phyloP scores from a whole-genome alignment of 2,329 filamentous ascomycete genomes.

The Apiospora arundinis region DNA sequence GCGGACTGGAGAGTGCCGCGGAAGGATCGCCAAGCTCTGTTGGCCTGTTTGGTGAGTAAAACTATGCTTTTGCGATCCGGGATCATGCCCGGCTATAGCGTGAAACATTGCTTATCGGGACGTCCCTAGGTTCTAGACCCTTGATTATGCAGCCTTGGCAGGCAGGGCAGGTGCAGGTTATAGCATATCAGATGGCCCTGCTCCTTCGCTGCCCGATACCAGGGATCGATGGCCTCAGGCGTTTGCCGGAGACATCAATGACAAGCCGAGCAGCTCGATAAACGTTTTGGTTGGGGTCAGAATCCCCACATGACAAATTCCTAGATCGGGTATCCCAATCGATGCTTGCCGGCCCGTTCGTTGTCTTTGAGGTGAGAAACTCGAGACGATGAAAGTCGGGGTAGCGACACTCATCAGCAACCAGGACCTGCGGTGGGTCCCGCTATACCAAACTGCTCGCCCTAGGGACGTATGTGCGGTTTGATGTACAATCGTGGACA shows the following conservation, averaged over 20 bases:
- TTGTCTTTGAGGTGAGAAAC: not conserved
- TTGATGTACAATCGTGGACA: not conserved
- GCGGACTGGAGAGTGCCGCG: not conserved
- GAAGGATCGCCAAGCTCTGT: not conserved
- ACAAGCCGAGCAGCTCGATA: not conserved
- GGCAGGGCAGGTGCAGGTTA: not conserved
- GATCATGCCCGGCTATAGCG: not conserved
- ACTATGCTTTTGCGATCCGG: not conserved
- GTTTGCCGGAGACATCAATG: not conserved
- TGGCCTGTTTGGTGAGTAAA: constrained; percentile 7
- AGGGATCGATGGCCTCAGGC: not conserved
- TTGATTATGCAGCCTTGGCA: constrained; percentile 6
- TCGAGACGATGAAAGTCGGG: constrained; percentile 4
- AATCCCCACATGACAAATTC: not conserved
- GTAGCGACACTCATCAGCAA: not conserved
- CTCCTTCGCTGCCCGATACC: not conserved
- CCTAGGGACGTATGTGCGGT: not conserved
- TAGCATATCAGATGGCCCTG: not conserved
- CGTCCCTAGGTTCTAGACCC: not conserved
- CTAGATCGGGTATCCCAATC: constrained; percentile 7
- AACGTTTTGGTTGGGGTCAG: not conserved
- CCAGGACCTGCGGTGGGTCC: not conserved
- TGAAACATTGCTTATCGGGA: constrained; percentile 14
- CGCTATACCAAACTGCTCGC: too few relatives aligned
- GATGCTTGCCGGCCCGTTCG: not conserved